Percentiles rank a stretch among this genome's conserved stretches.
phyloP scores from a whole-genome alignment of 352 stramenopile species.

The Globisporangium iwayamae region DNA sequence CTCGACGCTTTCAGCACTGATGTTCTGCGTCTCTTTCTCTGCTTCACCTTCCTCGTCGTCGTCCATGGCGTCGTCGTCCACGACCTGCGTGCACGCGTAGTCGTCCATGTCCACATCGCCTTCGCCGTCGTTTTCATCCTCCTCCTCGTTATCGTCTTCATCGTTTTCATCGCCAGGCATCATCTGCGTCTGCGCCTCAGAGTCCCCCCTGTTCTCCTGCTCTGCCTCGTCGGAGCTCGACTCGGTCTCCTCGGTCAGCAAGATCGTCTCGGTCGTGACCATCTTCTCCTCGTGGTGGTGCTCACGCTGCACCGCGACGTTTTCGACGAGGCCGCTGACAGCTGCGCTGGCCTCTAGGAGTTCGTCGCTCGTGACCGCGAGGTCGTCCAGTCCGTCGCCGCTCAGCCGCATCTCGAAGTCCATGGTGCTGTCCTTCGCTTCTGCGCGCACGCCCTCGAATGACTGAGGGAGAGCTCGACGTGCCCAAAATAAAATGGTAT shows the following conservation, averaged over 20 bases:
- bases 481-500: not conserved
- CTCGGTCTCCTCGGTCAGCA: slow-evolving; percentile 9
- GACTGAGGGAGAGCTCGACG: not conserved
- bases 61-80: slow-evolving; percentile 10
- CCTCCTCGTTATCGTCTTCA: slow-evolving; percentile 21
- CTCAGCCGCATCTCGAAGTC: slow-evolving; percentile 16
- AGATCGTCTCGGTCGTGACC: not conserved
- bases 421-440: not conserved
- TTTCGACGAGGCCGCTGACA: slow-evolving; percentile 5
- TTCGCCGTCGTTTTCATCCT: slow-evolving; percentile 26
- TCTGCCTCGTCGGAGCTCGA: not conserved
- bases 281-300: not conserved
- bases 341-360: slow-evolving; percentile 10
- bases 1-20: not conserved
- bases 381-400: slow-evolving; percentile 11
- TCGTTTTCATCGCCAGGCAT: slow-evolving; percentile 7
- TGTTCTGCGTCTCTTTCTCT: not conserved
- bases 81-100: slow-evolving; percentile 11
- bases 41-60: slow-evolving; percentile 10
- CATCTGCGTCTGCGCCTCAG: slow-evolving; percentile 2
- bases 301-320: not conserved
- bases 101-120: slow-evolving; percentile 11
- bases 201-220: slow-evolving; percentile 20
- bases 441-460: not conserved
- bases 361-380: slow-evolving; percentile 11